Evolutionary conservation across 148 eudicot species (phyloP).

Genomic region (Bassia scoparia): DNA sequence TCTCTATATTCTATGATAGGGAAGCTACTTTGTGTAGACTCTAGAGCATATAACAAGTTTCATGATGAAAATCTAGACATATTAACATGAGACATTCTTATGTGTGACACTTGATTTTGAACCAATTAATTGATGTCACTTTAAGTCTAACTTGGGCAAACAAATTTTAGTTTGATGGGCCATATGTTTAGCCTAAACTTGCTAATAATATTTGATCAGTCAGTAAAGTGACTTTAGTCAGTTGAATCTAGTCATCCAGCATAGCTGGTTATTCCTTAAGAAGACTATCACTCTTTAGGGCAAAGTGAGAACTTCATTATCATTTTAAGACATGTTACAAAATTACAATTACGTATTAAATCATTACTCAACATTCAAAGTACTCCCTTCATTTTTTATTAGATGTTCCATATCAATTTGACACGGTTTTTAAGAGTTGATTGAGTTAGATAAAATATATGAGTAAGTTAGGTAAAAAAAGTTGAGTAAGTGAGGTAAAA

Average conservation of each 20-base stretch:
- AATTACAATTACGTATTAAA: neutral
- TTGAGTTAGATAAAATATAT: no score
- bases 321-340: constrained; percentile 22
- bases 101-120: neutral
- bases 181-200: constrained; percentile 21
- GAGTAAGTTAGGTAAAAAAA: no score
- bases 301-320: constrained; percentile 6
- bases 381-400: neutral
- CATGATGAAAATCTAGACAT: neutral
- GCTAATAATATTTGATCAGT: neutral
- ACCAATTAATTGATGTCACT: neutral
- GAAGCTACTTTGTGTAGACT: no score
- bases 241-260: constrained; percentile 24
- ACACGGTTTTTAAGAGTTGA: no score
- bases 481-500: no score
- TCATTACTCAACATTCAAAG: neutral
- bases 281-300: constrained; percentile 19
- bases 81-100: no score
- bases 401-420: constrained; percentile 12
- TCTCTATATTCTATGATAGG: no score
- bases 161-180: neutral
- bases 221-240: neutral
- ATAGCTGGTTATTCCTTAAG: constrained; percentile 28
- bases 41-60: no score
- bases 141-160: constrained; percentile 2